Base-by-base conservation (phyloP, 202 grass and related monocot species). In the Cymbopogon flexuosus region DNA sequence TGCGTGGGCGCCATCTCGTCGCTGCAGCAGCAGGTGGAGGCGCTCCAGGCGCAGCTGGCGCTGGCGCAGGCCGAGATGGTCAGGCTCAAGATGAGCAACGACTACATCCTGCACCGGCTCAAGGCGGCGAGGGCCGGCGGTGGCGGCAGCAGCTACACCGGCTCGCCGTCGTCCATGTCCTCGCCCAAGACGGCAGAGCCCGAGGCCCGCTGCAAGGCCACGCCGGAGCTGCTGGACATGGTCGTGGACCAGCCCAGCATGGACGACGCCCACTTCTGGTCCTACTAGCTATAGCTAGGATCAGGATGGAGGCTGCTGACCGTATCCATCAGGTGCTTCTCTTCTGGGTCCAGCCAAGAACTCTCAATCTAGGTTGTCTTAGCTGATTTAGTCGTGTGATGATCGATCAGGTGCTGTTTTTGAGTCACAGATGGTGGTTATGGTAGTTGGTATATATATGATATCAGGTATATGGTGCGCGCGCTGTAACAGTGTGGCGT, bases 1-100 rank as follows among this genome's bases (percentile, higher is more conserved):
- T 98, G 95, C 75, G 95, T 98, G 9, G 95, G 86, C 15, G 92
- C 92, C 43, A 94, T 97, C 76, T 93, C 90, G 39, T 89, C 95
- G 75, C 86, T 97, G 75, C 95, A 97, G 83, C 86, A 86, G 71
- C 95, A 97, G 78, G 85, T 97, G 46, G 89, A 94, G 86, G 36
- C 86, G 29, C 95, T 97, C 15, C 95, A 98, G 81, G 65, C 88
- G 29, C 88, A 98, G 77, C 81, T 98, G n/a, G 95, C 95, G 49
- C 70, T 93, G 46, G 95, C 88, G 43, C 95, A 94, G 89, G 95
- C 95, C 0, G 86, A 98, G 86, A 86, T 94, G 90, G 43, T 98
- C 69, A 86, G 88, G 81, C 72, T 98, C 1, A 74, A 72, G 56
- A 98, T 93, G 90, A 68, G 67, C 78, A 84, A 81, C 22, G 81